Evolutionary conservation across 345 rosid genomes (phyloP).

Genomic region (Salix dunnii): DNA sequence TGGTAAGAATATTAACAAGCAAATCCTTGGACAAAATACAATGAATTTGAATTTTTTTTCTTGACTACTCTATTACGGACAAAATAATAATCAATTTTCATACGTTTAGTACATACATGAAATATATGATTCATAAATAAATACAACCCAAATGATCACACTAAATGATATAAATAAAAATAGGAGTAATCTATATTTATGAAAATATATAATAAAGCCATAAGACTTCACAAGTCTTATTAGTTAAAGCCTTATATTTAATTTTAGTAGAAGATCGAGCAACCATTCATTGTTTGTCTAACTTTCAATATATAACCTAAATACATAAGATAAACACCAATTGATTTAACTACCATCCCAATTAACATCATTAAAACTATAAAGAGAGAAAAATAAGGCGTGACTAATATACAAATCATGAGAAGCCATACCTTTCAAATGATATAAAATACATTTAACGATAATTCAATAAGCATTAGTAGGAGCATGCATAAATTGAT

Average conservation of each 20-base stretch:
- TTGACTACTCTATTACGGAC: background rate
- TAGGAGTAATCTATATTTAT: background rate
- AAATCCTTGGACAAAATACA: background rate
- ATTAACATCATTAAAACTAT: background rate
- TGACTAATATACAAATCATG: background rate
- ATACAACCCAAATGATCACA: background rate
- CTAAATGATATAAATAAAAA: background rate
- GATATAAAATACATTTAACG: background rate
- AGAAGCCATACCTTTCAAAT: background rate
- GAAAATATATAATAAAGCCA: background rate
- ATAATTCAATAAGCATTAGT: background rate
- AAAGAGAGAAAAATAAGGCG: background rate
- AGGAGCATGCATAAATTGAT: background rate
- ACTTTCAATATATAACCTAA: background rate
- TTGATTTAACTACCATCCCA: background rate
- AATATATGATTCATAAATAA: background rate
- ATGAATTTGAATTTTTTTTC: background rate
- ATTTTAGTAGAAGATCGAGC: background rate
- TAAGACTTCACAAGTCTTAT: background rate
- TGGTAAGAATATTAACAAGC: background rate
- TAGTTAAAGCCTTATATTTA: background rate
- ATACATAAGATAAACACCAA: background rate
- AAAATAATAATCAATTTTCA: background rate
- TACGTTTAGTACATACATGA: background rate
- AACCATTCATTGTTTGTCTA: background rate